Percentiles rank a stretch among this genome's conserved stretches.
phyloP scores from a whole-genome alignment of 371 early-diverging fungal genomes.

The Zancudomyces culisetae region DNA sequence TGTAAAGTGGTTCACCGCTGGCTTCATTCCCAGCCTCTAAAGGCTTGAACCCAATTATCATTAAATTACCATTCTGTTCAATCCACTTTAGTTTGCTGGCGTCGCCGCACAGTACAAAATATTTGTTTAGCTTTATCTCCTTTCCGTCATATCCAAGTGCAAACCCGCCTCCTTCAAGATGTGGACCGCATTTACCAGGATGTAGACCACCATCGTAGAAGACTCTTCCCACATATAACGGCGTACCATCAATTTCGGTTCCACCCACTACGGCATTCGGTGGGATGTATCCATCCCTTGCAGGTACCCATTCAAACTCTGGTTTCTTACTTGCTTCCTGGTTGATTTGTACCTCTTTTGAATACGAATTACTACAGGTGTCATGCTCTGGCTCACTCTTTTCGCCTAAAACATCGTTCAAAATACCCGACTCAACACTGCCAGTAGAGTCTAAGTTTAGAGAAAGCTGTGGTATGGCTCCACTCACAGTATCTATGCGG shows the following conservation, averaged over 20 bases:
- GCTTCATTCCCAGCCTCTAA: constrained; percentile 28
- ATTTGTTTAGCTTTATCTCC: constrained; percentile 22
- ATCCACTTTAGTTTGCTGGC: constrained; percentile 28
- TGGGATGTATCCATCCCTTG: constrained; percentile 21
- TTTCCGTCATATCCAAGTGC: constrained; percentile 27
- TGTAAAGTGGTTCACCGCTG: constrained; percentile 24
- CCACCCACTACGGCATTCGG: constrained; percentile 29
- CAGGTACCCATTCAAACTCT: constrained; percentile 19
- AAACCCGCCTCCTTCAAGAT: constrained; percentile 24
- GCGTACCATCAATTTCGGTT: constrained; percentile 28
- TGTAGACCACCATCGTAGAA: constrained; percentile 29
- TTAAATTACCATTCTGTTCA: constrained; percentile 18
- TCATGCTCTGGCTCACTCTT: too few species aligned
- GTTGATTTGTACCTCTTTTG: too few species aligned
- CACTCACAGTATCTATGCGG: too few species aligned
- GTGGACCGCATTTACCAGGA: constrained; percentile 27
- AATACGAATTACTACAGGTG: too few species aligned
- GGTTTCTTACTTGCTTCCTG: too few species aligned
- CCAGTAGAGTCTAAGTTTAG: too few species aligned
- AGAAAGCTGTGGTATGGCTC: too few species aligned
- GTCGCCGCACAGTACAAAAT: constrained; percentile 31
- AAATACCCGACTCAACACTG: too few species aligned
- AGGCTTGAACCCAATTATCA: constrained; percentile 16
- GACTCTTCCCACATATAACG: constrained; percentile 29
- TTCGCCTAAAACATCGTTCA: too few species aligned